These are phyloP conservation scores for Dactylis glomerata DNA, from an alignment of 176 grass and related monocot species.

Conservation along the genomic window DNA sequence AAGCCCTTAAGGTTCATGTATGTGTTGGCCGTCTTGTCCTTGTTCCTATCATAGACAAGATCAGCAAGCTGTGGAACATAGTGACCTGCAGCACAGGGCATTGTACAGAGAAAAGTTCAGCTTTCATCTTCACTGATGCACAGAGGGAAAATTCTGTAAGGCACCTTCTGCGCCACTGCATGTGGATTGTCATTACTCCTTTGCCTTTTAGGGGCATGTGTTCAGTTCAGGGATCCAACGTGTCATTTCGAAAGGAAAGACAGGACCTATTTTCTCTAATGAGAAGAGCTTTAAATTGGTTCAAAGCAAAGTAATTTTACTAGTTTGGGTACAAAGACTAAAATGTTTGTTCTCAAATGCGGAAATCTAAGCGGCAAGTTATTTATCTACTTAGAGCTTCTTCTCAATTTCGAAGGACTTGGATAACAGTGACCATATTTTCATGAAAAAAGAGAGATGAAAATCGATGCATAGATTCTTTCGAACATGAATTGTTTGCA, in stretches of 20 bases:
- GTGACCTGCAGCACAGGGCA: constrained; percentile 54
- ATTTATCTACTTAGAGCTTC: neutral
- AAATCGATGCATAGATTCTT: neutral
- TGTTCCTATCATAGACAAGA: constrained; percentile 63
- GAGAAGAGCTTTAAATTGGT: neutral
- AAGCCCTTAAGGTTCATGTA: constrained; percentile 79
- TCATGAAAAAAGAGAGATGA: neutral
- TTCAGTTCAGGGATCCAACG: neutral
- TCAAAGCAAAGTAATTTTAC: neutral
- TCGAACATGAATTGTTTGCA: neutral
- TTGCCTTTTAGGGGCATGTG: neutral
- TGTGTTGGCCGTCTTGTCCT: constrained; percentile 29
- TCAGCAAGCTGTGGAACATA: constrained; percentile 89
- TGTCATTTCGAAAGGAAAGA: neutral
- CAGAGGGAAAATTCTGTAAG: neutral
- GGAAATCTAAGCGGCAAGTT: neutral
- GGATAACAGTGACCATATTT: neutral
- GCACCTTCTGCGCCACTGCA: constrained; percentile 4
- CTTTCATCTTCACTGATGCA: constrained; percentile 3
- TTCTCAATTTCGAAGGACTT: neutral
- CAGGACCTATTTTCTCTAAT: neutral
- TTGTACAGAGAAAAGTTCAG: neutral
- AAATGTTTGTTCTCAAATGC: neutral
- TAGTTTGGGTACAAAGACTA: neutral
- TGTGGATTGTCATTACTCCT: constrained; percentile 1